These are phyloP conservation scores for Hortiboletus campestris DNA, from an alignment of 768 basidiomycete species.

Conservation along the genomic window DNA sequence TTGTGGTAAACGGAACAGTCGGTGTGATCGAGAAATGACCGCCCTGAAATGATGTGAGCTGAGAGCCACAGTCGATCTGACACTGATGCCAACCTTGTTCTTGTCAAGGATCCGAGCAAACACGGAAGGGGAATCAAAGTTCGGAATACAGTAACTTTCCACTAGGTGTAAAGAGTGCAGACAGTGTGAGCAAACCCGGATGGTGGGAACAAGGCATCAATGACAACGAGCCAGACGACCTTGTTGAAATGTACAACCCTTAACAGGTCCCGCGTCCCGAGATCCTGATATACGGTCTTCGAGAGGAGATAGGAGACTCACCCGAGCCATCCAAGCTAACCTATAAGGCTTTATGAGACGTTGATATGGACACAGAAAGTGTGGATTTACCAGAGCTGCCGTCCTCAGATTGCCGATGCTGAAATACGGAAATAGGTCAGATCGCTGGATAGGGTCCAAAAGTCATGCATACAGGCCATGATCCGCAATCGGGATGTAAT, in stretches of 20 bases:
- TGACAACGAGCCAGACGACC: neutral
- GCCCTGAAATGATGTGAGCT: conserved; percentile 44
- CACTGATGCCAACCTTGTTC: conserved; percentile 47
- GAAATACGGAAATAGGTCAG: conserved; percentile 6
- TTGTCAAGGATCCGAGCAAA: conserved; percentile 90
- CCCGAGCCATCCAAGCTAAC: conserved; percentile 82
- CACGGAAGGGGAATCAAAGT: conserved; percentile 92
- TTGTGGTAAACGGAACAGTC: conserved; percentile 62
- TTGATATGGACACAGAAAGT: neutral
- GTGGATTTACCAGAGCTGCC: conserved; percentile 58
- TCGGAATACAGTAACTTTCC: conserved; percentile 88
- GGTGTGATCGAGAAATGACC: conserved; percentile 93
- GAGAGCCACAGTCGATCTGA: neutral
- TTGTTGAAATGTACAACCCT: neutral
- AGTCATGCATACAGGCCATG: conserved; percentile 65
- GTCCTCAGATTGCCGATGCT: conserved; percentile 86
- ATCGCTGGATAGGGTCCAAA: neutral
- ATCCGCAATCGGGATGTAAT: conserved; percentile 74
- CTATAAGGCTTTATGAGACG: conserved; percentile 23
- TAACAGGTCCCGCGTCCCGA: neutral
- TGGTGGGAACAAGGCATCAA: neutral
- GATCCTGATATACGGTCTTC: neutral
- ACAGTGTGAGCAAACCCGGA: conserved; percentile 2
- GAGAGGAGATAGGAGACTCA: conserved; percentile 33
- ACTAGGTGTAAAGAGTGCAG: conserved; percentile 41